A percentile compares a stretch with the other conserved stretches of the same genome.
Evolutionary conservation across 140 eudicot genomes (phyloP).

Genomic region (Erigeron philadelphicus): DNA sequence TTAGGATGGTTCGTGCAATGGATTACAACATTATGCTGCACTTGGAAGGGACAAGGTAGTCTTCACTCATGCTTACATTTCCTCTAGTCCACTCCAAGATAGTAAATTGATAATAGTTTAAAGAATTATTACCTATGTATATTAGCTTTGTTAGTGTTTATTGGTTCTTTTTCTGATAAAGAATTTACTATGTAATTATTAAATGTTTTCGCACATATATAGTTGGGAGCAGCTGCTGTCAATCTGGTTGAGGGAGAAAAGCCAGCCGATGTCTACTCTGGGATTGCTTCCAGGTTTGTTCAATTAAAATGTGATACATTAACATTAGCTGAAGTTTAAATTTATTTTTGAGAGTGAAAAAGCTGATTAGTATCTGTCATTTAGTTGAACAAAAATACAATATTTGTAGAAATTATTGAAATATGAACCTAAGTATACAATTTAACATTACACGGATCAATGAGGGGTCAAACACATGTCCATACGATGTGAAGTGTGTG

Average conservation of each 20-base stretch:
- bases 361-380: too few species aligned
- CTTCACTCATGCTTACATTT: not conserved
- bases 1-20: constrained; percentile 98
- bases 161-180: not conserved
- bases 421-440: too few species aligned
- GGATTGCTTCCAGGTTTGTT: constrained; percentile 82
- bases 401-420: too few species aligned
- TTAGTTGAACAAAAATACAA: too few species aligned
- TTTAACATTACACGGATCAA: too few species aligned
- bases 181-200: not conserved
- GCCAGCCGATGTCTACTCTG: constrained; percentile 97
- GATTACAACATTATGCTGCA: constrained; percentile 98
- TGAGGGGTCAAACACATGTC: too few species aligned
- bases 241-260: constrained; percentile 84
- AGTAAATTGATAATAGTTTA: not conserved
- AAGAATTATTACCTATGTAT: not conserved
- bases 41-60: constrained; percentile 97
- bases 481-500: too few species aligned
- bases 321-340: not conserved
- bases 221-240: constrained; percentile 95
- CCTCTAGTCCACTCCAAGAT: not conserved
- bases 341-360: too few species aligned
- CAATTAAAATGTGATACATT: not conserved
- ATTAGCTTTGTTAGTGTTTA: not conserved
- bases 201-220: constrained; percentile 5